Base-by-base conservation (phyloP, 176 grass and related monocot genomes). In the Panicum miliaceum region DNA sequence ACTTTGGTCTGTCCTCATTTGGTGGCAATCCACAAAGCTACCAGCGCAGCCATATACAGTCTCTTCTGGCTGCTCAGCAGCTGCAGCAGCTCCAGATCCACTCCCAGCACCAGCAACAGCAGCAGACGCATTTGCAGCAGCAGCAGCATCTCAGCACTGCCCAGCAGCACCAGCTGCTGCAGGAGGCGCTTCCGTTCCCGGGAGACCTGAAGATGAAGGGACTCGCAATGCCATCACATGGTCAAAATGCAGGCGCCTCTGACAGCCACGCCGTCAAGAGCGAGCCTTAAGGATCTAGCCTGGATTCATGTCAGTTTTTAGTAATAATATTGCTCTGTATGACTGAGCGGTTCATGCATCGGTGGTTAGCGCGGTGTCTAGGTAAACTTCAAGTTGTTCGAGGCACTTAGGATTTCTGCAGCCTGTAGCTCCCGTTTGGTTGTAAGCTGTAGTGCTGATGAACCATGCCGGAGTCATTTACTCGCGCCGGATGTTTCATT, bases 61-160 rank as follows among this genome's bases (percentile, higher is more conserved):
- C 97, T 37, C 89, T 94, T 58, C 66, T 96, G 64, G 86, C 89
- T 7, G 93, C 91, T 10, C 97, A 94, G 65, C 93, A 96, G 79
- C 86, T 96, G 16, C 97, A 96, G 75, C 88, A 96, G 77, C 88
- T 99, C 38, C 97, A 94, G 51, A 86, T 96, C 66, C 93, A 86
- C 63, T 92, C 91, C 3, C 93, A 94, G 27, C 93, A 95, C 14
- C 89, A 91, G 59, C 88, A 42, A 8, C 41, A 88, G 16, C 83
- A 92, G 2, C 84, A 93, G 3, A 82, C 75, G 76, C 86, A 93
- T 43, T 15, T 84, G 62, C 89, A 89, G 61, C 71, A 34, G 69
- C 88, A 85, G 27, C 82, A 83, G 3, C 68, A 82, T 73, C 84
- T 79, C 73, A 77, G 38, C 51, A 22, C 52, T 0, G 73, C 38